Base-by-base conservation (phyloP, 441 rosid genomes). In the Euphorbia schlechtendalii region DNA sequence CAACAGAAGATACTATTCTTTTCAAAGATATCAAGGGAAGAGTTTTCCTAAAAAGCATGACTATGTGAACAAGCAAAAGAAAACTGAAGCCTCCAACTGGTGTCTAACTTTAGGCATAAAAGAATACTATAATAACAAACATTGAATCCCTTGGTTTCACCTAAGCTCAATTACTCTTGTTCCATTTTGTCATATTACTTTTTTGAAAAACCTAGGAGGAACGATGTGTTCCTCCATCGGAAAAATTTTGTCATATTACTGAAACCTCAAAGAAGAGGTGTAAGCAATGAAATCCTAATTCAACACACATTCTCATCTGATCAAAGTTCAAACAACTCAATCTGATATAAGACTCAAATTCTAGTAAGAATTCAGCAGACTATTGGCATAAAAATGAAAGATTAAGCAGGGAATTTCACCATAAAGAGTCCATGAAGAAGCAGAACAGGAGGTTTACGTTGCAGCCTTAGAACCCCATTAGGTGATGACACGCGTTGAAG, bases 351-450 rank as follows among this genome's bases (percentile, higher is more conserved):
- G 14, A 14, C 52, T 1, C 21, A 54, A 36, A 36, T 36, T 36
- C 40, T 36, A 36, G 40, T 9, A 36, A 36, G 40, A 36, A 36
- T 36, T 9, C 40, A 36, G 40, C 40, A 36, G 5, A 36, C 4
- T 36, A n/a, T 36, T 36, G 40, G 40, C 40, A 36, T 9, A 36
- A 30, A 49, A 4, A 7, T 32, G 51, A 49, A 59, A 28, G 20
- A 60, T 27, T 17, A 9, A 7, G 21, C 30, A 38, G 36, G 61
- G 56, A 59, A 67, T 24, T 54, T 77, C 68, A 85, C 96, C 97
- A 87, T 87, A 65, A 87, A 84, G 52, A 87, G 82, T 57, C 96
- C 98, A 71, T 93, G 98, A 52, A 78, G 89, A 81, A 93, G 93
- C 76, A 93, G 70, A 73, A 93, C 86, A 55, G 98, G 97, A 63